Percentiles rank a stretch among this genome's conserved stretches.
phyloP scores from a whole-genome alignment of 2,329 filamentous ascomycete species.

The Fusarium incarnatum region DNA sequence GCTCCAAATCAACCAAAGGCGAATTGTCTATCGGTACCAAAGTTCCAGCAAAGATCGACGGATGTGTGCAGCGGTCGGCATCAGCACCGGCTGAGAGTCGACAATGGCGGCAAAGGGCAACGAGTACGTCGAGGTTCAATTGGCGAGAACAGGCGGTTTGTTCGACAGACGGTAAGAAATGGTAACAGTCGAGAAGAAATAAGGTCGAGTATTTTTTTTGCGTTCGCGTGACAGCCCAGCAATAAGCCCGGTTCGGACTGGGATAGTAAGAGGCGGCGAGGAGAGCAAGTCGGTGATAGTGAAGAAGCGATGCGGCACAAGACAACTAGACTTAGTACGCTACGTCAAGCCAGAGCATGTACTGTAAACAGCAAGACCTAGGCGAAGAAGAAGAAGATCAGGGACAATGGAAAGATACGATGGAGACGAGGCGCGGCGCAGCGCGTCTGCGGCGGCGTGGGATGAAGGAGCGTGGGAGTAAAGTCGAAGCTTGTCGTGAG shows the following conservation, averaged over 20 bases:
- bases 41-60: slow-evolving; percentile 49
- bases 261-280: slow-evolving; percentile 34
- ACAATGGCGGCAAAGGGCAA: slow-evolving; percentile 24
- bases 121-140: slow-evolving; percentile 45
- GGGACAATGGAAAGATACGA: slow-evolving; percentile 34
- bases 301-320: slow-evolving; percentile 47
- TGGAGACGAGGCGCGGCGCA: slow-evolving; percentile 42
- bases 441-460: slow-evolving; percentile 42
- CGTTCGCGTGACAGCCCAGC: slow-evolving; percentile 48
- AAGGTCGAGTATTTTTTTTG: slow-evolving; percentile 33
- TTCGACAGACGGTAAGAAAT: slow-evolving; percentile 34
- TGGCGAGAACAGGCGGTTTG: slow-evolving; percentile 34
- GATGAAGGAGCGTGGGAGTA: slow-evolving; percentile 48
- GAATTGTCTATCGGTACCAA: slow-evolving; percentile 49
- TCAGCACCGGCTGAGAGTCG: slow-evolving; percentile 50
- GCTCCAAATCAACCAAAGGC: slow-evolving; percentile 41
- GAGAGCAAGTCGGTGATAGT: slow-evolving; percentile 45
- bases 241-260: slow-evolving; percentile 41
- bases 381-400: slow-evolving; percentile 36
- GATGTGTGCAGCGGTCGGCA: slow-evolving; percentile 53
- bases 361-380: slow-evolving; percentile 36
- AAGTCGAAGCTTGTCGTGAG: slow-evolving; percentile 48
- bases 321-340: slow-evolving; percentile 38
- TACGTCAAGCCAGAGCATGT: slow-evolving; percentile 43
- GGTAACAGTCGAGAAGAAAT: slow-evolving; percentile 28